Evolutionary conservation across 495 filamentous ascomycete genomes (phyloP).

Genomic region (Venustampulla echinocandica): DNA sequence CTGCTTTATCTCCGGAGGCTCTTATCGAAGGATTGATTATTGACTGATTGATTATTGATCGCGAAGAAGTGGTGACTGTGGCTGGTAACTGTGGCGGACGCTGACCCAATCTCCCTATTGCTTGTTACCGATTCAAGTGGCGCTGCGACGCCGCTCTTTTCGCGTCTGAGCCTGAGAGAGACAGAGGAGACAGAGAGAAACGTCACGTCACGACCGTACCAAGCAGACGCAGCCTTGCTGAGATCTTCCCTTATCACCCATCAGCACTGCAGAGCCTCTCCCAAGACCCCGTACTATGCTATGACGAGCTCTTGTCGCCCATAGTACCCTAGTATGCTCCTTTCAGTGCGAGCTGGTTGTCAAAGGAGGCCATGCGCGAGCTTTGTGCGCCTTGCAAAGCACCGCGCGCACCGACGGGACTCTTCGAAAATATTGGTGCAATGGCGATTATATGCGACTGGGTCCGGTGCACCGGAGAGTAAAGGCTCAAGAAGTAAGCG

Average conservation of each 20-base stretch:
- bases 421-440: neutral
- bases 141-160: neutral
- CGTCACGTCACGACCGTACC: no score
- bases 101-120: no score
- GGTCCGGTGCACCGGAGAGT: neutral
- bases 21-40: no score
- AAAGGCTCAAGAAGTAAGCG: neutral
- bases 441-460: slow-evolving; percentile 20
- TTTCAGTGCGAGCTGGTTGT: slow-evolving; percentile 21
- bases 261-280: slow-evolving; percentile 1
- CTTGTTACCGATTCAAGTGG: no score
- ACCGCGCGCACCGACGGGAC: slow-evolving; percentile 19
- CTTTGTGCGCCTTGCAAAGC: slow-evolving; percentile 20
- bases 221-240: no score
- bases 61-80: no score
- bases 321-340: slow-evolving; percentile 20
- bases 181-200: neutral
- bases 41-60: no score
- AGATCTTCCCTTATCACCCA: no score
- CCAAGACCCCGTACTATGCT: slow-evolving; percentile 10
- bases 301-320: slow-evolving; percentile 4
- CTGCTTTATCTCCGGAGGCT: no score
- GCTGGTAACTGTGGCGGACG: no score
- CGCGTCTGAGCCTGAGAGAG: neutral
- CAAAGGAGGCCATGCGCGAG: slow-evolving; percentile 17